Evolutionary conservation across 192 early-diverging fungal species (phyloP).

Genomic region (Coemansia sp.): DNA sequence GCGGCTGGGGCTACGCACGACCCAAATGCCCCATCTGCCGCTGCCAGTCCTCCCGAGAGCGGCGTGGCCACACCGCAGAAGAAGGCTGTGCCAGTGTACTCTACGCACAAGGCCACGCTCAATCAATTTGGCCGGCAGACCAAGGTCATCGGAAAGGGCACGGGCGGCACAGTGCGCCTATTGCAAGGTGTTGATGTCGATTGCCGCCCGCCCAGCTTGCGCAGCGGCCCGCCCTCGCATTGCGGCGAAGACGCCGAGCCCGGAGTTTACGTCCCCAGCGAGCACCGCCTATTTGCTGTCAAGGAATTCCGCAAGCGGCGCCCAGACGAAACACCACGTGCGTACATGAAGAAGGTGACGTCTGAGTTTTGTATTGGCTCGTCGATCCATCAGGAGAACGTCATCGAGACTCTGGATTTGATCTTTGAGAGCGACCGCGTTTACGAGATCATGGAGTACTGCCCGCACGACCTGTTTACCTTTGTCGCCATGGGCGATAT

Average conservation of each 20-base stretch:
- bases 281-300: constrained; percentile 72
- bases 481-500: constrained; percentile 75
- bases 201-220: constrained; percentile 43
- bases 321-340: constrained; percentile 65
- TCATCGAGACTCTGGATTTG: constrained; percentile 78
- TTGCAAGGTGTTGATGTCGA: constrained; percentile 55
- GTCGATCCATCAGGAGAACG: constrained; percentile 72
- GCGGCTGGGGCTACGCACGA: constrained; percentile 41
- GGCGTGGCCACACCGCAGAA: constrained; percentile 22
- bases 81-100: constrained; percentile 47
- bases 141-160: constrained; percentile 68
- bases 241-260: constrained; percentile 30
- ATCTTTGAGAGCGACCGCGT: constrained; percentile 66
- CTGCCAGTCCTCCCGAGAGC: background rate
- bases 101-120: constrained; percentile 49
- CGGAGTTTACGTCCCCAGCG: constrained; percentile 43
- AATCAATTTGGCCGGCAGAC: constrained; percentile 65
- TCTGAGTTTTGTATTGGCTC: constrained; percentile 84
- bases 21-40: constrained; percentile 14
- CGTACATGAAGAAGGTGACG: constrained; percentile 81
- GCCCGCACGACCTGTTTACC: constrained; percentile 84
- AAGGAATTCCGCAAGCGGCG: constrained; percentile 79
- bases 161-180: constrained; percentile 72
- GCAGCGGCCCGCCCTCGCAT: constrained; percentile 51
- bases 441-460: constrained; percentile 90